phyloP scores from a whole-genome alignment of 768 basidiomycete genomes.

The Hypholoma fasciculare region DNA sequence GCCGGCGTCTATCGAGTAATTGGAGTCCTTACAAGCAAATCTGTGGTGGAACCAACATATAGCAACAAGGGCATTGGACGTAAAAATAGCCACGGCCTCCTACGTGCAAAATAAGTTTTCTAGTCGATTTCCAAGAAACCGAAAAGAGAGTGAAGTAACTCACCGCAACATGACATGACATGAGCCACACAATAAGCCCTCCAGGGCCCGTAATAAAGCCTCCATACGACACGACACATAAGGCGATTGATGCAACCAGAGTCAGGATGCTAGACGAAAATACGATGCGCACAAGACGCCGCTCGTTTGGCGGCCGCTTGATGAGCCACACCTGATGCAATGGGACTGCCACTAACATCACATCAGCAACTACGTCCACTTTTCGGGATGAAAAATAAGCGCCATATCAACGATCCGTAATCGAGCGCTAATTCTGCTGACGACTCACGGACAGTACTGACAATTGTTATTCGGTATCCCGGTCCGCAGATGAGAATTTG shows the following conservation, averaged over 20 bases:
- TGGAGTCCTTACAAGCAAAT: background rate
- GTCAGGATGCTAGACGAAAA: background rate
- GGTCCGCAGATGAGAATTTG: background rate
- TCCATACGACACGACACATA: background rate
- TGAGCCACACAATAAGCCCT: background rate
- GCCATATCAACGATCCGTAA: background rate
- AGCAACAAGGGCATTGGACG: background rate
- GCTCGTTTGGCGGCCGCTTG: background rate
- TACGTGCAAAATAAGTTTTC: background rate
- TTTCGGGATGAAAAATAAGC: background rate
- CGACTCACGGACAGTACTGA: background rate
- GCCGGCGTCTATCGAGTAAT: background rate
- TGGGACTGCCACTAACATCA: background rate
- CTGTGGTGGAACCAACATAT: background rate
- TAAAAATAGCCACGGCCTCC: background rate
- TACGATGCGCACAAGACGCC: background rate
- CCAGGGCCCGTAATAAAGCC: background rate
- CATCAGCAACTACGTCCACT: background rate
- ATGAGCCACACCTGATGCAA: background rate
- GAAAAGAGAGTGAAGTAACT: background rate
- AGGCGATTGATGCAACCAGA: background rate
- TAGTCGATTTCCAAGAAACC: background rate
- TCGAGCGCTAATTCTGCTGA: background rate
- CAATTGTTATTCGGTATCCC: background rate
- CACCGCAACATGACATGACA: background rate